Conservation (phyloP, 192 early-diverging fungal genomes). For the Backusella australiensis region DNA sequence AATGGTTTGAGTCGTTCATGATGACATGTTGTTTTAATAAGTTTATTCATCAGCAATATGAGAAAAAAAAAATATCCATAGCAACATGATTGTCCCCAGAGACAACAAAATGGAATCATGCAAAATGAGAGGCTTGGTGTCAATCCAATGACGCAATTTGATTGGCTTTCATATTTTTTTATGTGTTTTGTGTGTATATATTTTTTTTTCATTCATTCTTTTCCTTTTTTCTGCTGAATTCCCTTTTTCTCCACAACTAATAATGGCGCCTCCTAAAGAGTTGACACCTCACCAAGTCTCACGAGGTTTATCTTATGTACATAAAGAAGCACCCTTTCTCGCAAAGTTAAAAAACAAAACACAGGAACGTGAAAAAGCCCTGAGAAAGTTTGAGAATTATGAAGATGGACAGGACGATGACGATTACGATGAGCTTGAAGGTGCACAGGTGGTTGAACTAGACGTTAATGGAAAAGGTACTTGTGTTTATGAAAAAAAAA, state of each 20-base stretch:
- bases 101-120: no score
- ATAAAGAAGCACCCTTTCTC: constrained; percentile 36
- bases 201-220: not conserved
- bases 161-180: not conserved
- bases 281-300: constrained; percentile 34
- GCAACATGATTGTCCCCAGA: no score
- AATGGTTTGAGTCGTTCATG: no score
- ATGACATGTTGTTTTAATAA: no score
- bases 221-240: not conserved
- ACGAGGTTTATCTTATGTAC: constrained; percentile 30
- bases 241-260: not conserved
- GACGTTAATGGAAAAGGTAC: constrained; percentile 24
- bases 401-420: constrained; percentile 34
- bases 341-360: constrained; percentile 21
- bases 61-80: no score
- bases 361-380: constrained; percentile 4
- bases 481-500: not conserved
- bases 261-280: constrained; percentile 12
- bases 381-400: constrained; percentile 29
- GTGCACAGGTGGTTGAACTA: constrained; percentile 35
- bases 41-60: no score
- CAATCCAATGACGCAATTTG: not conserved
- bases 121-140: not conserved
- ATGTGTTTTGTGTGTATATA: not conserved
- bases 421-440: constrained; percentile 35